Evolutionary conservation across 345 rosid species (phyloP).

Genomic region (Ailanthus altissimus): DNA sequence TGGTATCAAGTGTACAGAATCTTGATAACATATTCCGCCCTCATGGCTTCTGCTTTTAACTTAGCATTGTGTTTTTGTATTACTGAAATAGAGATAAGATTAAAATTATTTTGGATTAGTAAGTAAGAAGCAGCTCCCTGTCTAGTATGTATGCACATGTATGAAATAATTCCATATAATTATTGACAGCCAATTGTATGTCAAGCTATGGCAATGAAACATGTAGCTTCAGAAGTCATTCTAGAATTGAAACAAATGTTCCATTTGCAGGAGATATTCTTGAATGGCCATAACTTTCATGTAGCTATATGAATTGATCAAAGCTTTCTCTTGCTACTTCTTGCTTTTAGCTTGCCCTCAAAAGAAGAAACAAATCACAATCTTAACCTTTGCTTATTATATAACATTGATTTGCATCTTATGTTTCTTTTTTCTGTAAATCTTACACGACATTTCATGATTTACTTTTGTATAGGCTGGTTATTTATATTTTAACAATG

Average conservation of each 20-base stretch:
- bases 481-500: neutral
- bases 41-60: neutral
- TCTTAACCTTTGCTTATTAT: too few relatives aligned
- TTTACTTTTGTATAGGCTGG: neutral
- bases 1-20: neutral
- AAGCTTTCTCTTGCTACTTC: neutral
- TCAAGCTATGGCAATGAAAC: neutral
- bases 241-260: neutral
- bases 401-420: neutral
- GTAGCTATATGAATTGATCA: neutral
- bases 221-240: slow-evolving; percentile 1
- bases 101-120: neutral
- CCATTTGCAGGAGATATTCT: neutral
- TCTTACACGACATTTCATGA: neutral
- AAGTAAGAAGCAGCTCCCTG: neutral
- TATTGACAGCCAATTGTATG: neutral
- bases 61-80: neutral
- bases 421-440: neutral
- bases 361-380: neutral
- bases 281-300: neutral
- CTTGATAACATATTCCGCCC: neutral
- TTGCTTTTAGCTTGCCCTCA: neutral
- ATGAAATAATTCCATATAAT: neutral
- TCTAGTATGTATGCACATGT: neutral
- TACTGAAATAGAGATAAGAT: neutral